phyloP scores from a whole-genome alignment of 164 flowering plant genomes.

The Annona cherimola region DNA sequence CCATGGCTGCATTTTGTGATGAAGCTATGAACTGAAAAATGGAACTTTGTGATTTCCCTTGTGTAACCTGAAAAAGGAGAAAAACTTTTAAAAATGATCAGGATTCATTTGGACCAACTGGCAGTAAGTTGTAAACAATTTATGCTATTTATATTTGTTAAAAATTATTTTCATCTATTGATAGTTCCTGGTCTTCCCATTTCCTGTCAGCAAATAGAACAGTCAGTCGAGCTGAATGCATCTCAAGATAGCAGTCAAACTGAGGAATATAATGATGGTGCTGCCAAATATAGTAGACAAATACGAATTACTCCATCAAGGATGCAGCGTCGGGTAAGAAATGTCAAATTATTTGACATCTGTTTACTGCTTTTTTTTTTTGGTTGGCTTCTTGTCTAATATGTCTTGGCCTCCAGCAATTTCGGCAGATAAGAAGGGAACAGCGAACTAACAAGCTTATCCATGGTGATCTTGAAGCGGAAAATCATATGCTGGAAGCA shows the following conservation, averaged over 20 bases:
- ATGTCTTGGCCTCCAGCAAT: conserved; percentile 31
- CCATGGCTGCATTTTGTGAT: too few species aligned
- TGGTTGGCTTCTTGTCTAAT: conserved; percentile 9
- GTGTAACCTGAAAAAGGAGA: too few species aligned
- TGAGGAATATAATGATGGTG: conserved; percentile 29
- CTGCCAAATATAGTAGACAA: conserved; percentile 12
- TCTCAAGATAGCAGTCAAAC: conserved; percentile 18
- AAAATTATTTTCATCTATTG: too few species aligned
- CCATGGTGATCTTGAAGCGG: conserved; percentile 42
- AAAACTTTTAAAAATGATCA: background rate
- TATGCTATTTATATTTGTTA: background rate
- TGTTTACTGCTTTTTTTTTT: conserved; percentile 3
- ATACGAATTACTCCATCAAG: conserved; percentile 51
- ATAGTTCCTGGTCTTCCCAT: background rate
- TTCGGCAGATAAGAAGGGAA: conserved; percentile 54
- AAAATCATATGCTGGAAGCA: conserved; percentile 41
- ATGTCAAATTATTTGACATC: conserved; percentile 5
- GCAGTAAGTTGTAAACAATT: background rate
- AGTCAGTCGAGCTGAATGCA: conserved; percentile 19
- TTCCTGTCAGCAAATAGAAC: conserved; percentile 21
- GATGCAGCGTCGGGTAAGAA: conserved; percentile 56
- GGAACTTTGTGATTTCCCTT: too few species aligned
- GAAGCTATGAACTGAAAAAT: too few species aligned
- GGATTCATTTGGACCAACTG: background rate
- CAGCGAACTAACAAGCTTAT: conserved; percentile 47